Percentiles rank a stretch among this genome's conserved stretches.
Conservation (phyloP, 495 filamentous ascomycete genomes). For the Aspergillus homomorphus region DNA sequence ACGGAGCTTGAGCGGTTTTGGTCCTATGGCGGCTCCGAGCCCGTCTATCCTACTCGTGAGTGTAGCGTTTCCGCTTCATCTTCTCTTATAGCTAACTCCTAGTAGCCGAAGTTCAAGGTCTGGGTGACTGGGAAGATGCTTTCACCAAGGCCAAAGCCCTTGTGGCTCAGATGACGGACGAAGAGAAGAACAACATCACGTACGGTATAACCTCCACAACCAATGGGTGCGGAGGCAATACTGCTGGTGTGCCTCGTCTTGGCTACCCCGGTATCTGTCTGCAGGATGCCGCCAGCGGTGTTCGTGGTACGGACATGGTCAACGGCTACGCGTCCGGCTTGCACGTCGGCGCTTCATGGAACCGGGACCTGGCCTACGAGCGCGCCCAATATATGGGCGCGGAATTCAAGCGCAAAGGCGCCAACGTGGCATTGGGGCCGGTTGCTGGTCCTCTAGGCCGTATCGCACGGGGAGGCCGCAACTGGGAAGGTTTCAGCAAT, state of each 20-base stretch:
- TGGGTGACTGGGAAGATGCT: slow-evolving; percentile 46
- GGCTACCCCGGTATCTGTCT: slow-evolving; percentile 62
- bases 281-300: slow-evolving; percentile 59
- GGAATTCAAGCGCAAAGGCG: slow-evolving; percentile 52
- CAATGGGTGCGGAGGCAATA: slow-evolving; percentile 53
- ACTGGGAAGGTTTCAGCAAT: slow-evolving; percentile 67
- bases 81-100: not conserved
- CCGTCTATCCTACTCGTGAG: slow-evolving; percentile 53
- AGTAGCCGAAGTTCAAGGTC: slow-evolving; percentile 1
- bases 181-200: slow-evolving; percentile 45
- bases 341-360: slow-evolving; percentile 55
- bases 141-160: slow-evolving; percentile 41
- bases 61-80: not conserved
- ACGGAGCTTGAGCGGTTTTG: slow-evolving; percentile 7
- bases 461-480: slow-evolving; percentile 64
- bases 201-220: slow-evolving; percentile 29
- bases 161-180: slow-evolving; percentile 9
- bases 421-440: slow-evolving; percentile 52
- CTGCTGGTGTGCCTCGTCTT: slow-evolving; percentile 49
- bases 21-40: slow-evolving; percentile 57
- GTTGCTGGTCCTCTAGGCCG: slow-evolving; percentile 62
- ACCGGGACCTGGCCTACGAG: slow-evolving; percentile 44
- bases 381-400: slow-evolving; percentile 48
- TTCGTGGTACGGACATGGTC: slow-evolving; percentile 58
- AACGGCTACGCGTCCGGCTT: slow-evolving; percentile 55